Percentiles rank a stretch among this genome's conserved stretches.
Conservation (phyloP, 1,284 basidiomycete species). For the Hortiboletus rubellus region DNA sequence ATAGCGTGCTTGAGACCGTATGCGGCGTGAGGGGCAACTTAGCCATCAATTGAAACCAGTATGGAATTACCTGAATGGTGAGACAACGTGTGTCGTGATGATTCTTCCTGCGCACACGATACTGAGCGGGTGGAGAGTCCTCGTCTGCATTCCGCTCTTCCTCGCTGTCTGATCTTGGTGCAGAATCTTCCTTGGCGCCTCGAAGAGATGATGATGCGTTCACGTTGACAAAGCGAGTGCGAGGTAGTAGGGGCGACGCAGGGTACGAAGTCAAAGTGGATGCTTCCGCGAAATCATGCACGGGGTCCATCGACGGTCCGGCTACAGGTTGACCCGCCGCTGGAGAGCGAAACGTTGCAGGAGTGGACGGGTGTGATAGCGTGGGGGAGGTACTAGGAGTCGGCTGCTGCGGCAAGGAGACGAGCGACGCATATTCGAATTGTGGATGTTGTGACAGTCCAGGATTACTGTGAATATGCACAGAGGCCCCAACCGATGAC, state of each 20-base stretch:
- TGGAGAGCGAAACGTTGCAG: slow-evolving; percentile 4
- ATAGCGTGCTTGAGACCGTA: slow-evolving; percentile 57
- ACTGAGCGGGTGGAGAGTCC: slow-evolving; percentile 31
- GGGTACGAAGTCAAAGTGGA: slow-evolving; percentile 6
- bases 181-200: slow-evolving; percentile 37
- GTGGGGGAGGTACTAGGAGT: slow-evolving; percentile 37
- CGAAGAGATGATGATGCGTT: slow-evolving; percentile 18
- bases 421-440: slow-evolving; percentile 13
- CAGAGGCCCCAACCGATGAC: slow-evolving; percentile 2
- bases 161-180: slow-evolving; percentile 37
- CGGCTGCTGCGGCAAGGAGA: slow-evolving; percentile 29
- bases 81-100: slow-evolving; percentile 62
- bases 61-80: slow-evolving; percentile 57
- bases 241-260: slow-evolving; percentile 15
- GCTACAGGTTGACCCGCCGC: slow-evolving; percentile 1
- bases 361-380: slow-evolving; percentile 31
- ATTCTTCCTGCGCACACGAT: slow-evolving; percentile 48
- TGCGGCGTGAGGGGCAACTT: slow-evolving; percentile 5
- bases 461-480: slow-evolving; percentile 4
- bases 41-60: not conserved
- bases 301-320: slow-evolving; percentile 1
- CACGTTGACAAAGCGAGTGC: slow-evolving; percentile 25
- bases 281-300: slow-evolving; percentile 8
- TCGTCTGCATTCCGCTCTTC: slow-evolving; percentile 39
- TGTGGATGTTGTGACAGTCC: slow-evolving; percentile 11